phyloP scores from a whole-genome alignment of 2,329 filamentous ascomycete genomes.

The Coleophoma crateriformis region DNA sequence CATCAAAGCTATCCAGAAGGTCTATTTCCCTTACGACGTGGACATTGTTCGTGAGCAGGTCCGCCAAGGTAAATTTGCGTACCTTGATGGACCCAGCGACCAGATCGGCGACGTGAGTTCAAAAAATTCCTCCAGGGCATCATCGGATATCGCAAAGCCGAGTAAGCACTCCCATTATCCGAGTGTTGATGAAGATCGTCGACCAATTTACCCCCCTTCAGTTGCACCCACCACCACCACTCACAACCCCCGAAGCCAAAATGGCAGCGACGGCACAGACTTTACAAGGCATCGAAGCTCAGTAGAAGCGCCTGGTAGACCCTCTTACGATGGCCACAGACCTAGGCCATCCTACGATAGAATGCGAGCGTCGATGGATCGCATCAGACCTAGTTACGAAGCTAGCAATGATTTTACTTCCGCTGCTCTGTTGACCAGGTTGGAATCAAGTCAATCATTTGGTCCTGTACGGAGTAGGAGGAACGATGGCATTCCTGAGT shows the following conservation, averaged over 20 bases:
- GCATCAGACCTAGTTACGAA: conserved; percentile 78
- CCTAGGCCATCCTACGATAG: conserved; percentile 83
- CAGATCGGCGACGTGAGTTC: conserved; percentile 28
- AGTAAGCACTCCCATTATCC: conserved; percentile 51
- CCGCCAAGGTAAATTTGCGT: conserved; percentile 73
- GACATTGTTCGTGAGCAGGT: conserved; percentile 96
- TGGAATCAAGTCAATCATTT: conserved; percentile 63
- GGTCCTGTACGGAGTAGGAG: conserved; percentile 19
- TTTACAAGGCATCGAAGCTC: conserved; percentile 67
- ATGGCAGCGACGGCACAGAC: conserved; percentile 90
- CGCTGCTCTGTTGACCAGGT: conserved; percentile 74
- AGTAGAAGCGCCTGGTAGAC: conserved; percentile 40
- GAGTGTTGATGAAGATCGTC: conserved; percentile 77
- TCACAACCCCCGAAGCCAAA: conserved; percentile 76
- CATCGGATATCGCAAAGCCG: conserved; percentile 47
- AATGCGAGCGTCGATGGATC: conserved; percentile 81
- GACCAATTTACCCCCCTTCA: conserved; percentile 91
- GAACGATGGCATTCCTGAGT: conserved; percentile 9
- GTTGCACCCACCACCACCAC: conserved; percentile 68
- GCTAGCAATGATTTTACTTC: conserved; percentile 87
- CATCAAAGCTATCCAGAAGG: conserved; percentile 85
- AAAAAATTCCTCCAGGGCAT: conserved; percentile 45
- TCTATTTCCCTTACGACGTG: conserved; percentile 87
- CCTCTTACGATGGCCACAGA: conserved; percentile 55
- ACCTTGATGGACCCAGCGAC: conserved; percentile 41